Evolutionary conservation across 1,139 yeast genomes (phyloP).

Genomic region (Zygosaccharomyces sapae): DNA sequence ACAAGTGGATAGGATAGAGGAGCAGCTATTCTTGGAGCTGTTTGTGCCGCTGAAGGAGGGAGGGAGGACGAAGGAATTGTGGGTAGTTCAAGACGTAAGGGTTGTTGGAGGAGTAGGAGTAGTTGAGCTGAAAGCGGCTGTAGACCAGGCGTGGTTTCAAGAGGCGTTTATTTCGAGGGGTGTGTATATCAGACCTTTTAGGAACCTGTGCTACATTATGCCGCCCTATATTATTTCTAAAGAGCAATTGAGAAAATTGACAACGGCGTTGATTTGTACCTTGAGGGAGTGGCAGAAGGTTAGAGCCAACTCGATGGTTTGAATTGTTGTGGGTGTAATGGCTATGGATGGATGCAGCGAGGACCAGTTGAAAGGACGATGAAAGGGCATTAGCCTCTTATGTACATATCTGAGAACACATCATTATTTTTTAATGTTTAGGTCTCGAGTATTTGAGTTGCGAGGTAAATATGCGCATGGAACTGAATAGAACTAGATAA

Average conservation of each 20-base stretch:
- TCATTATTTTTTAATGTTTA: too few relatives aligned
- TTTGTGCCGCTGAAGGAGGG: conserved; percentile 15
- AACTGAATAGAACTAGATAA: too few relatives aligned
- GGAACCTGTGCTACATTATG: conserved; percentile 30
- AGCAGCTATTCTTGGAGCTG: conserved; percentile 25
- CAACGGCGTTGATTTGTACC: too few relatives aligned
- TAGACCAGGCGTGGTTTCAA: conserved; percentile 27
- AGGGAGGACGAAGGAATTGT: conserved; percentile 12
- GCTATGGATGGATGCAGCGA: too few relatives aligned
- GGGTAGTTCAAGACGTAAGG: conserved; percentile 28
- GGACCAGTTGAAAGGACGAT: too few relatives aligned
- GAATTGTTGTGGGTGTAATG: too few relatives aligned
- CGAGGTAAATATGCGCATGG: too few relatives aligned
- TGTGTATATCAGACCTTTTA: conserved; percentile 33
- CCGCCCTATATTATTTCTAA: conserved; percentile 32
- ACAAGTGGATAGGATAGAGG: conserved; percentile 27
- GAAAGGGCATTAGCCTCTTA: too few relatives aligned
- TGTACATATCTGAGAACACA: too few relatives aligned
- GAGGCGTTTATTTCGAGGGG: conserved; percentile 23
- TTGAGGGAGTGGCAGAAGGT: too few relatives aligned
- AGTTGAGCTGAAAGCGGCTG: conserved; percentile 27
- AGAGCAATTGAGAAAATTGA: conserved; percentile 16
- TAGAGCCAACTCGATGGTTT: too few relatives aligned
- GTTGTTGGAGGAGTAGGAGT: conserved; percentile 36
- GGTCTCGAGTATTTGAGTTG: too few relatives aligned